Evolutionary conservation across 2,329 filamentous ascomycete genomes (phyloP), one percentile per base, ranked within the genome.

Genomic region (Venturiaceae sp.): DNA sequence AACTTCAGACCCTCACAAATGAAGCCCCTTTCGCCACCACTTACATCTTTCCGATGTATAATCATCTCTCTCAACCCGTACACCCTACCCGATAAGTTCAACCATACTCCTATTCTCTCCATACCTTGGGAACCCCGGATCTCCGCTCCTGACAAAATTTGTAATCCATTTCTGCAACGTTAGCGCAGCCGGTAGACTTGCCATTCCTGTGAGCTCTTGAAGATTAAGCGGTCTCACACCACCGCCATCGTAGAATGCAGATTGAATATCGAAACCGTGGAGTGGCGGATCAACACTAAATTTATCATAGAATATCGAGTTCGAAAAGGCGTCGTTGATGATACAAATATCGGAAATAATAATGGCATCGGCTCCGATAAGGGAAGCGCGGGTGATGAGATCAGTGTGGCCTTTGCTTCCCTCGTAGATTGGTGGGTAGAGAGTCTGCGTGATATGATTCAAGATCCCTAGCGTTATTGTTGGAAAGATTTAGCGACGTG

Each of bases 341-440:
- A 74, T 81, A 63, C 76, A 72, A 14, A 79, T 75, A 63, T 80
- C 80, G 72, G 81, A 83, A 9, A 68, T 71, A 63, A 81, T 79
- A 59, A 67, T 60, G 5, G 66, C 59, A 58, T 84, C 81, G 13
- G 73, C 66, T 39, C 72, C 66, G 11, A 78, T 65, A 1, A 75
- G 69, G 11, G 69, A 66, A 0, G 69, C 69, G 8, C 81, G 77
- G 11, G 66, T 67, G 61, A 74, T 74, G 37, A 77, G 64, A 52
- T 69, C 73, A 0, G 64, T 74, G 68, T 82, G 83, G 13, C 70
- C 70, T 50, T 76, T 69, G n/a, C n/a, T n/a, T n/a, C n/a, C n/a
- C n/a, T n/a, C n/a, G n/a, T n/a, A n/a, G n/a, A n/a, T n/a, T n/a
- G 77, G 66, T 3, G 80, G 80, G 66, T 83, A 83, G 8, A 83